These are phyloP conservation scores for Exsudoporus frostii DNA, from an alignment of 768 basidiomycete species.

Conservation along the genomic window DNA sequence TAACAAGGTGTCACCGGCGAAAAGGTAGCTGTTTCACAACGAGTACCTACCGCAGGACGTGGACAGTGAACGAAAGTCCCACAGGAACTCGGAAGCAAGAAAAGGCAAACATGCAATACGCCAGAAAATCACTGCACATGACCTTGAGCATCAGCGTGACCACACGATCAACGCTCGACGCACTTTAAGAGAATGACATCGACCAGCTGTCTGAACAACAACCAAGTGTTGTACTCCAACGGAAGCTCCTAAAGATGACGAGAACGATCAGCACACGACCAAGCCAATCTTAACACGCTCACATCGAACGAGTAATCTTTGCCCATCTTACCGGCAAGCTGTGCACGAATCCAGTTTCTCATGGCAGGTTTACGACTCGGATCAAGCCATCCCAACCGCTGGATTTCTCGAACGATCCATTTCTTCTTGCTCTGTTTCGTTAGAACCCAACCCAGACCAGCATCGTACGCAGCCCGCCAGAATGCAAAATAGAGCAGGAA, in stretches of 20 bases:
- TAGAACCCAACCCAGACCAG: conserved; percentile 89
- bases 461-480: conserved; percentile 91
- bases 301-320: conserved; percentile 92
- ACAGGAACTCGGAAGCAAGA: conserved; percentile 86
- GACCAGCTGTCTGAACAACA: conserved; percentile 92
- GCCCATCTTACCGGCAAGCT: conserved; percentile 91
- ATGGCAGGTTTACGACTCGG: conserved; percentile 55
- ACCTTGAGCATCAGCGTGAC: conserved; percentile 1
- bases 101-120: conserved; percentile 94
- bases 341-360: conserved; percentile 79
- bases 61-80: conserved; percentile 67
- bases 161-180: conserved; percentile 25
- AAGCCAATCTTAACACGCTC: conserved; percentile 26
- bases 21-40: not conserved
- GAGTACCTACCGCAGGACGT: conserved; percentile 68
- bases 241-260: conserved; percentile 65
- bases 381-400: conserved; percentile 88
- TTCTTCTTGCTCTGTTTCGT: conserved; percentile 94
- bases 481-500: conserved; percentile 91
- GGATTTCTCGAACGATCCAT: conserved; percentile 86
- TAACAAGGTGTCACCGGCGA: conserved; percentile 27
- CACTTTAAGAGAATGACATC: conserved; percentile 96
- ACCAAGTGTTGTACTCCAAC: conserved; percentile 93
- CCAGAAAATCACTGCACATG: conserved; percentile 76
- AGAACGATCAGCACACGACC: conserved; percentile 1